These are phyloP conservation scores for Solanum hybrid DNA, from an alignment of 305 asterid genomes.

Conservation along the genomic window DNA sequence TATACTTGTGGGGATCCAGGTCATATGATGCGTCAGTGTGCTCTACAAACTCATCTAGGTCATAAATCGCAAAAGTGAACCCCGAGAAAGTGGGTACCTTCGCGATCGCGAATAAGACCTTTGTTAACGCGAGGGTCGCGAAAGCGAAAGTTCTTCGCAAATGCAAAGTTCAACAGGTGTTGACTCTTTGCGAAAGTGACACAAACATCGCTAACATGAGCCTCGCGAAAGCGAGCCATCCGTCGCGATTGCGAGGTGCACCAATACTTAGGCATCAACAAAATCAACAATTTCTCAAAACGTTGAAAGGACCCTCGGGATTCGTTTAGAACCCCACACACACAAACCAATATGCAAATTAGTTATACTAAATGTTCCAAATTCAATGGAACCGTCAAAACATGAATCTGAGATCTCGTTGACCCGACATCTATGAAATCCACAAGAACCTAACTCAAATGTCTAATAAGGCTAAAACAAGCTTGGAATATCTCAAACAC, in stretches of 20 bases:
- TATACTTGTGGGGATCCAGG: too few species aligned
- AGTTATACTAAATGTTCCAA: not conserved
- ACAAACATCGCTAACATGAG: not conserved
- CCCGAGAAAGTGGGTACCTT: not conserved
- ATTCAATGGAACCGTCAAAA: not conserved
- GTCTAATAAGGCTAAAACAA: not conserved
- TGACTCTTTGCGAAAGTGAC: not conserved
- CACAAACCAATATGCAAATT: too few species aligned
- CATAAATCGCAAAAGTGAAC: not conserved
- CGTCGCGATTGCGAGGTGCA: not conserved
- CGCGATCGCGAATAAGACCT: not conserved
- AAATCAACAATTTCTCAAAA: not conserved
- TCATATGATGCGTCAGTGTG: too few species aligned
- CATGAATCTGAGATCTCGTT: not conserved
- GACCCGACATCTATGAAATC: not conserved
- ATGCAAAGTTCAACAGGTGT: not conserved
- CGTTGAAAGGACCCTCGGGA: not conserved
- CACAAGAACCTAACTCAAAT: not conserved
- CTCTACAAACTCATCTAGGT: too few species aligned
- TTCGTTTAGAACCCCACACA: not conserved
- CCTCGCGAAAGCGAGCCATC: not conserved
- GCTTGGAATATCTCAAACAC: not conserved
- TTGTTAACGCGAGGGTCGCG: not conserved
- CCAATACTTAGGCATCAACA: not conserved
- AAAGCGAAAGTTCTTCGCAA: not conserved